Evolutionary conservation across 352 stramenopile genomes (phyloP).

Genomic region (Phytophthora sojae): DNA sequence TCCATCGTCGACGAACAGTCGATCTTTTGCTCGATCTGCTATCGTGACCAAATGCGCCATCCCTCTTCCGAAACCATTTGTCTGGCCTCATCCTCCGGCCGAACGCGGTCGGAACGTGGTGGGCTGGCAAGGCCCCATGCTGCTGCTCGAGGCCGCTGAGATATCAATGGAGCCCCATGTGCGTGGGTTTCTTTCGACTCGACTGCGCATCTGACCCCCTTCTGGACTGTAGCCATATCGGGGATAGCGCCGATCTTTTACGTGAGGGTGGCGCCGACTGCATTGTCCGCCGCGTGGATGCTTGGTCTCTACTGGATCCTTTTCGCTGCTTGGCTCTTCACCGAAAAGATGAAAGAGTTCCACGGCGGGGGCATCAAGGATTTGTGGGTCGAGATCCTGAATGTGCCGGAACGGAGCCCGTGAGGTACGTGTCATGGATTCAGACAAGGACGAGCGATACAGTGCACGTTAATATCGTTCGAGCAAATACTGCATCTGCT

Average conservation of each 20-base stretch:
- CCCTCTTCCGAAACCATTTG: constrained; percentile 24
- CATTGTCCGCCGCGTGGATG: constrained; percentile 11
- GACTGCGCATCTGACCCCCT: constrained; percentile 5
- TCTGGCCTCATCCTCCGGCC: constrained; percentile 33
- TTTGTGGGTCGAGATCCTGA: background rate
- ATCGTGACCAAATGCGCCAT: constrained; percentile 2
- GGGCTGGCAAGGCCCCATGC: constrained; percentile 15
- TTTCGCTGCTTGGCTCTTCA: background rate
- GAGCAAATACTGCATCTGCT: constrained; percentile 2
- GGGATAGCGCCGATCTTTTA: constrained; percentile 18
- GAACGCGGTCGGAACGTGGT: constrained; percentile 18
- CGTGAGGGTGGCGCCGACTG: background rate
- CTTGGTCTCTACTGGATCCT: background rate
- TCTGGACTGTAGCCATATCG: constrained; percentile 27
- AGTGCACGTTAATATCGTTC: background rate
- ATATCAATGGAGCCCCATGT: constrained; percentile 2
- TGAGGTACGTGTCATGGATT: background rate
- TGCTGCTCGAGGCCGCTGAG: background rate
- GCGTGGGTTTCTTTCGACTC: constrained; percentile 2
- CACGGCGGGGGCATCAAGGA: background rate
- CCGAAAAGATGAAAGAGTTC: background rate
- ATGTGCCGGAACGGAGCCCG: constrained; percentile 7
- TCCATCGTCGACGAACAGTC: background rate
- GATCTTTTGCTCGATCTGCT: constrained; percentile 6
- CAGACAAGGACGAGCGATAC: background rate